Conservation (phyloP, 495 filamentous ascomycete genomes). For the Daldinia childiae region DNA sequence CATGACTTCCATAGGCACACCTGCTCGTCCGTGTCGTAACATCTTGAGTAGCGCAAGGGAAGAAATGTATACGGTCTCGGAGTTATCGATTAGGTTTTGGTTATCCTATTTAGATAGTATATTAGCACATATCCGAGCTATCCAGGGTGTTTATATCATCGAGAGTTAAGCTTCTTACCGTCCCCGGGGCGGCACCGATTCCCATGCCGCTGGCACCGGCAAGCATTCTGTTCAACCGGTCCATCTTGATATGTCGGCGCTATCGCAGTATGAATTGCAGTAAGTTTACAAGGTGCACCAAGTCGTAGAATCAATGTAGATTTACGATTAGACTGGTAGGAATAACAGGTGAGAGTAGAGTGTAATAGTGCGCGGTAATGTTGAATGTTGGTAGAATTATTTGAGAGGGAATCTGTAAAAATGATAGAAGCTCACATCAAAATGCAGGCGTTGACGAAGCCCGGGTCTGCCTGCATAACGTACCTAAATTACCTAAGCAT, state of each 20-base stretch:
- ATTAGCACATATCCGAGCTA: slow-evolving; percentile 2
- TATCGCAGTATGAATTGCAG: slow-evolving; percentile 8
- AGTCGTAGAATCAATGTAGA: background rate
- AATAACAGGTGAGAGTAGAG: background rate
- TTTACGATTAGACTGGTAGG: background rate
- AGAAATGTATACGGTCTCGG: slow-evolving; percentile 98
- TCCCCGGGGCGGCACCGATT: slow-evolving; percentile 74
- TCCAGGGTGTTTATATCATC: background rate
- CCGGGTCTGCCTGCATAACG: slow-evolving; percentile 37
- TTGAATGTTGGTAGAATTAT: slow-evolving; percentile 19
- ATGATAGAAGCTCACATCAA: slow-evolving; percentile 29
- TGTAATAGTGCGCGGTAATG: slow-evolving; percentile 1
- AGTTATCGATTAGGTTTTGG: slow-evolving; percentile 92
- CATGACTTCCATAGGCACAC: slow-evolving; percentile 99
- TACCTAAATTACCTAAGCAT: slow-evolving; percentile 35
- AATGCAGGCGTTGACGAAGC: slow-evolving; percentile 40
- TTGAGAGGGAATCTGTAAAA: slow-evolving; percentile 14
- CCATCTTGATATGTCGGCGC: slow-evolving; percentile 65
- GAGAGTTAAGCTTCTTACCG: slow-evolving; percentile 64
- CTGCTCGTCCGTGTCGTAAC: slow-evolving; percentile 94
- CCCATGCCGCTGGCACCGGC: slow-evolving; percentile 81
- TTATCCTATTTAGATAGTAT: slow-evolving; percentile 70
- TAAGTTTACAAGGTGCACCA: slow-evolving; percentile 5
- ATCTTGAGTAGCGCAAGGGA: slow-evolving; percentile 98
- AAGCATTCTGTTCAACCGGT: slow-evolving; percentile 86